Evolutionary conservation across 805 yeast genomes (phyloP).

Genomic region (Schwanniomyces vanrijiae): DNA sequence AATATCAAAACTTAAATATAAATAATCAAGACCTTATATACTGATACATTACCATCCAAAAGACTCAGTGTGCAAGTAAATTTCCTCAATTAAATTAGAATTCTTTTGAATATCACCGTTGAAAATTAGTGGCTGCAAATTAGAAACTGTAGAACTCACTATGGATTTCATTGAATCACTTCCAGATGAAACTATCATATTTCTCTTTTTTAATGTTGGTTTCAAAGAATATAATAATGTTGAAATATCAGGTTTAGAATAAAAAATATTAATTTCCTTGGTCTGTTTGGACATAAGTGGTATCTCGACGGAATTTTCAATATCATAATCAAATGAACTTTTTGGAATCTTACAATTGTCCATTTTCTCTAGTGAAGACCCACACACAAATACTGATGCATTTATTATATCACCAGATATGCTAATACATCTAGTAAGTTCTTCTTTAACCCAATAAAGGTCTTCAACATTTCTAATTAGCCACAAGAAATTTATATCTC

Average conservation of each 20-base stretch:
- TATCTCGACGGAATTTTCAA: slow-evolving; percentile 5
- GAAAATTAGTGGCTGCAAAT: slow-evolving; percentile 35
- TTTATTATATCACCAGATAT: slow-evolving; percentile 26
- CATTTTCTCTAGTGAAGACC: neutral
- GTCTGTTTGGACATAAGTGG: neutral
- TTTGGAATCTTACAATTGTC: neutral
- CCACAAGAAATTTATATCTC: slow-evolving; percentile 45
- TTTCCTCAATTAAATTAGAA: slow-evolving; percentile 35
- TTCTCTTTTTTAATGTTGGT: slow-evolving; percentile 24
- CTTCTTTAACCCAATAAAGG: slow-evolving; percentile 41
- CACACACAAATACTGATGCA: slow-evolving; percentile 23
- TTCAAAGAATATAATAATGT: slow-evolving; percentile 14
- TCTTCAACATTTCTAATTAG: slow-evolving; percentile 32
- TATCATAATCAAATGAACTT: slow-evolving; percentile 3
- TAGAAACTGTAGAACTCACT: slow-evolving; percentile 40
- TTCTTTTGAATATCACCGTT: slow-evolving; percentile 21
- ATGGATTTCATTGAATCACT: slow-evolving; percentile 38
- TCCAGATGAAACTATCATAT: slow-evolving; percentile 48
- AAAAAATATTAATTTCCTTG: slow-evolving; percentile 12
- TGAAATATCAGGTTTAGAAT: slow-evolving; percentile 20
- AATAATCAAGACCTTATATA: neutral
- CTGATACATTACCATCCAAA: slow-evolving; percentile 41
- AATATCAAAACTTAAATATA: neutral
- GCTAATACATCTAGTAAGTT: slow-evolving; percentile 26
- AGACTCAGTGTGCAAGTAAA: slow-evolving; percentile 51